Conservation (phyloP, 345 rosid species). For the Moricandia moricandioides region DNA sequence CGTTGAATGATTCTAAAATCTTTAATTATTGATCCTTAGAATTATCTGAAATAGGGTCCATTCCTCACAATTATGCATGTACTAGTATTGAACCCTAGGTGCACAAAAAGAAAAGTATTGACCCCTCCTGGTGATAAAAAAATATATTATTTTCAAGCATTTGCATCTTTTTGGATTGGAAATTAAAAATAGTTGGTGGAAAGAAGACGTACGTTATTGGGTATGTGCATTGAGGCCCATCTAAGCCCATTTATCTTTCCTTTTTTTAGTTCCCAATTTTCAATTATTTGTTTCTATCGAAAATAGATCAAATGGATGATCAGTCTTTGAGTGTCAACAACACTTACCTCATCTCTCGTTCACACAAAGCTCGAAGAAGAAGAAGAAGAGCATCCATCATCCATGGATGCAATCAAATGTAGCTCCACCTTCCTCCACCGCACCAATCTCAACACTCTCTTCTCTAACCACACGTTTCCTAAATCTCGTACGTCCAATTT, state of each 20-base stretch:
- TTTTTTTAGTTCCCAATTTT: not conserved
- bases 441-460: conserved; percentile 17
- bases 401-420: conserved; percentile 31
- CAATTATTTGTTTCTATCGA: not conserved
- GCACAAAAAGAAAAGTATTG: no score
- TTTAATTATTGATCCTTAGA: not conserved
- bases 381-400: not conserved
- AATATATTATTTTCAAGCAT: no score
- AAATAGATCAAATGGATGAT: conserved; percentile 12
- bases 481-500: not conserved
- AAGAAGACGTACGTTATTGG: not conserved
- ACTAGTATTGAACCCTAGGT: not conserved
- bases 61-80: not conserved
- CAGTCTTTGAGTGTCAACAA: conserved; percentile 24
- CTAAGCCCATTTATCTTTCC: not conserved
- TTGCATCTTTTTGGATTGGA: not conserved
- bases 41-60: not conserved
- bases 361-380: conserved; percentile 1
- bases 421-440: conserved; percentile 24
- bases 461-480: not conserved
- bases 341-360: conserved; percentile 7
- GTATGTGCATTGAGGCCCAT: not conserved
- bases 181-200: not conserved
- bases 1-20: no score
- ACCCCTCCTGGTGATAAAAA: not conserved